Evolutionary conservation across 495 filamentous ascomycete species (phyloP).

Genomic region (Chlorociboria aeruginascens): DNA sequence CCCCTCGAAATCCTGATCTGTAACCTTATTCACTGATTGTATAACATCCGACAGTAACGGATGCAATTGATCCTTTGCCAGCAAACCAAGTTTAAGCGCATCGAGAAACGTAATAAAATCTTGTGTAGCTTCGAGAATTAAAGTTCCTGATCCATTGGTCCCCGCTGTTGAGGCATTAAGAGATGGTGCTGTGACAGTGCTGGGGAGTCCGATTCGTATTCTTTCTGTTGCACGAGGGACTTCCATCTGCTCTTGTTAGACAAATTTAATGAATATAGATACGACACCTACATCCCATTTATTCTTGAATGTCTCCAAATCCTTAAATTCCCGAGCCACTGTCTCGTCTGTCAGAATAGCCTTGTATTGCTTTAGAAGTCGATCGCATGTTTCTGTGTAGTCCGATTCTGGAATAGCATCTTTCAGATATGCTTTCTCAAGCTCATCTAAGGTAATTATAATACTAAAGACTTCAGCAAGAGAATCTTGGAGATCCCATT

Average conservation of each 20-base stretch:
- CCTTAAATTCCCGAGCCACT: slow-evolving; percentile 69
- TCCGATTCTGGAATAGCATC: slow-evolving; percentile 85
- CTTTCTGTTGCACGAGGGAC: slow-evolving; percentile 89
- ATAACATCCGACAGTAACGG: slow-evolving; percentile 90
- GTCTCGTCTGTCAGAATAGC: slow-evolving; percentile 80
- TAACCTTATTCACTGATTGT: slow-evolving; percentile 91
- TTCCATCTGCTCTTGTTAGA: slow-evolving; percentile 52
- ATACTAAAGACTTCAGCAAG: slow-evolving; percentile 97
- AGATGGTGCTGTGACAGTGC: slow-evolving; percentile 42
- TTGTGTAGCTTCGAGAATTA: slow-evolving; percentile 81
- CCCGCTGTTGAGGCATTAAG: slow-evolving; percentile 27
- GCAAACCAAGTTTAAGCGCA: slow-evolving; percentile 74
- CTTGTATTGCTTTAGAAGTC: slow-evolving; percentile 93
- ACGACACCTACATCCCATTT: slow-evolving; percentile 67
- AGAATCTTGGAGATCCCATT: slow-evolving; percentile 90
- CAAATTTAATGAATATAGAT: not conserved
- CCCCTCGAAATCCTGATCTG: slow-evolving; percentile 82
- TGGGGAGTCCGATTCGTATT: slow-evolving; percentile 74
- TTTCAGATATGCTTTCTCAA: slow-evolving; percentile 94
- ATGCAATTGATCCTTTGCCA: slow-evolving; percentile 91
- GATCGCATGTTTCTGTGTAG: slow-evolving; percentile 90
- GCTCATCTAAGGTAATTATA: slow-evolving; percentile 84
- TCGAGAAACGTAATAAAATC: slow-evolving; percentile 98
- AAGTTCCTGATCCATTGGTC: slow-evolving; percentile 47
- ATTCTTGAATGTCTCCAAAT: slow-evolving; percentile 86